These are phyloP conservation scores for Phytophthora idaei DNA, from an alignment of 352 stramenopile genomes.

Conservation along the genomic window DNA sequence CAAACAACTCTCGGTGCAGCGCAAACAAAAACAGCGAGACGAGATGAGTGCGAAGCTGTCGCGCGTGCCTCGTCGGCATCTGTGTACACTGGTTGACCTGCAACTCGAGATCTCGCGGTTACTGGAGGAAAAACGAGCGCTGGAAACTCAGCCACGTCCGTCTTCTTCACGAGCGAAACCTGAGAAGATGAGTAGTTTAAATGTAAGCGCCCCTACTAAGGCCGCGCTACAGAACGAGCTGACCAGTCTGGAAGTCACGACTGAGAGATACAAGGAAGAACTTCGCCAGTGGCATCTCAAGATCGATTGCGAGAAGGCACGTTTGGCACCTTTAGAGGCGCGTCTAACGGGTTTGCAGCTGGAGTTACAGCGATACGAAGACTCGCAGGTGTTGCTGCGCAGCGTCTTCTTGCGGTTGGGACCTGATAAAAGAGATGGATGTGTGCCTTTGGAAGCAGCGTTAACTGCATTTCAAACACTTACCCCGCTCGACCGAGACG, in stretches of 20 bases:
- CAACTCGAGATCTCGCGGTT: conserved; percentile 59
- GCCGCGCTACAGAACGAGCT: conserved; percentile 53
- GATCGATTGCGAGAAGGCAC: conserved; percentile 56
- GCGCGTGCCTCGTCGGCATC: conserved; percentile 47
- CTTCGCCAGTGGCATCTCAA: conserved; percentile 45
- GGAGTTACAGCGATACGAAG: conserved; percentile 29
- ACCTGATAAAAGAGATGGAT: conserved; percentile 18
- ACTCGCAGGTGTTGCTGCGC: conserved; percentile 33
- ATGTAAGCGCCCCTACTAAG: conserved; percentile 10
- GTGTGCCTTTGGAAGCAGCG: conserved; percentile 25
- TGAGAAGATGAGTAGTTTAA: background rate
- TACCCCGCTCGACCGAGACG: conserved; percentile 16
- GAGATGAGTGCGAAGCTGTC: conserved; percentile 39
- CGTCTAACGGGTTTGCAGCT: conserved; percentile 37
- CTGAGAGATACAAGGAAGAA: conserved; percentile 45
- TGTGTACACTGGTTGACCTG: conserved; percentile 55
- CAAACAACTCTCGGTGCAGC: conserved; percentile 22
- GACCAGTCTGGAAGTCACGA: conserved; percentile 37
- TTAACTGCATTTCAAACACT: conserved; percentile 39
- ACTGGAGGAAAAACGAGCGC: conserved; percentile 47
- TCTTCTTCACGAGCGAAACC: background rate
- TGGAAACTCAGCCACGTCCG: conserved; percentile 36
- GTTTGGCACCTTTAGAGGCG: conserved; percentile 41
- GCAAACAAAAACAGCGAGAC: conserved; percentile 38
- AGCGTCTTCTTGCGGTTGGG: conserved; percentile 37